Evolutionary conservation across 1,139 yeast species (phyloP), one percentile per base, ranked within the genome.

Genomic region (Zygoascus sp.): DNA sequence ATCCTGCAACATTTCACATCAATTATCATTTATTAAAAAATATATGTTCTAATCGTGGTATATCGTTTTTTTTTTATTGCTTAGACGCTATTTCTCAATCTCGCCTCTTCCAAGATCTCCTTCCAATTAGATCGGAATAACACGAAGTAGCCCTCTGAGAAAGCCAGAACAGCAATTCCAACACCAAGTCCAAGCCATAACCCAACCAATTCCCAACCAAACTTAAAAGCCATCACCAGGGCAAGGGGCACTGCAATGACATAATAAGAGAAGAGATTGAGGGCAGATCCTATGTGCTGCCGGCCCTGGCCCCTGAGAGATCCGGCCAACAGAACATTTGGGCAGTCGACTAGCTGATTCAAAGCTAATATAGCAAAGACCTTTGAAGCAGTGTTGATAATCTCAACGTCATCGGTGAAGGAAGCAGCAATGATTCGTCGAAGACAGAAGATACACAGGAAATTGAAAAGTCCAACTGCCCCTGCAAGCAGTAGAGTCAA

Each of bases 241-340:
- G 94, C 90, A 30, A 85, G 60, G 0, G 97, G 97, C 5, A 83
- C 72, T 3, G 86, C 89, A 48, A 81, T 61, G 3, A 72, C 61
- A 62, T 89, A 89, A 66, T 89, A 90, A 0, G 83, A 81, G 5
- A 84, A 64, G 49, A 89, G 70, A 61, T 88, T 89, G 43, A 89
- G 75, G 27, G 80, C 65, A 0, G 97, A 95, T 0, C 97, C 97
- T 39, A 87, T 74, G 45, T 78, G 78, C 64, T 90, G 97, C 61
- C 82, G 74, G 0, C 96, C 97, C 62, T 86, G 88, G 2, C 96
- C 97, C 50, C 97, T 72, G 46, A 90, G 66, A 43, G 88, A 78
- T 1, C 96, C 94, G 47, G 89, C 87, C 1, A 90, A 82, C 2
- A 87, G 87, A 6, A 90, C 83, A 13, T 89, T 87, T 32, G 85